Base-by-base conservation (phyloP, 768 basidiomycete species). In the Suillus hirtellus region DNA sequence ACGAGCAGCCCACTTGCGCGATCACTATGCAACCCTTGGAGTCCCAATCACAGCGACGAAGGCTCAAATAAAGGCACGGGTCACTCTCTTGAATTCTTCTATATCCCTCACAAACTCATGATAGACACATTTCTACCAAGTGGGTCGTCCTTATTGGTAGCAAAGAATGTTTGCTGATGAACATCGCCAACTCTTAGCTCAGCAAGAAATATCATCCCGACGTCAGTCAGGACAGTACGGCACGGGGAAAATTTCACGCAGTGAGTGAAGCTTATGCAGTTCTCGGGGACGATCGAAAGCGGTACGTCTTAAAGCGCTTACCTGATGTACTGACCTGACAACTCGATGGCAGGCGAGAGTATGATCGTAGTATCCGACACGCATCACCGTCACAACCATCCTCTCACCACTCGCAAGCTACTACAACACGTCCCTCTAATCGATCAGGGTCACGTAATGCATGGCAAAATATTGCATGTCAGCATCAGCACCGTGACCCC, bases 201-300 rank as follows among this genome's bases (percentile, higher is more conserved):
- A 84, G 82, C 76, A 84, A 84, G 63, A 65, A 72, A 64, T 75
- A 77, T 56, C 83, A 84, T 60, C 82, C 82, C 1, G 82, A 84
- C 66, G 67, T 80, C 10, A 75, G 74, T 60, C 71, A 73, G 42
- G 81, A 83, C 59, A 70, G 70, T 7, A 53, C 64, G 3, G 76
- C 82, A 1, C 76, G 74, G 61, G 70, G 73, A 61, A 82, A 72
- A 56, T 84, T 82, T 62, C 79, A 80, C 56, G 76, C 72, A 0
- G 76, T 81, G 58, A 83, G 80, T 65, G 83, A 82, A 58, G 82
- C 82, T 2, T 84, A 82, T 52, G 71, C 77, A 1, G 65, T 82
- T 21, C 71, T 84, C 9, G 77, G 80, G 8, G 77, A 84, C 55
- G 81, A 82, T 60, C 71, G 82, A 53, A 77, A 78, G 68, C 75